phyloP scores from a whole-genome alignment of 176 grass and related monocot species.

The Musa beccarii region DNA sequence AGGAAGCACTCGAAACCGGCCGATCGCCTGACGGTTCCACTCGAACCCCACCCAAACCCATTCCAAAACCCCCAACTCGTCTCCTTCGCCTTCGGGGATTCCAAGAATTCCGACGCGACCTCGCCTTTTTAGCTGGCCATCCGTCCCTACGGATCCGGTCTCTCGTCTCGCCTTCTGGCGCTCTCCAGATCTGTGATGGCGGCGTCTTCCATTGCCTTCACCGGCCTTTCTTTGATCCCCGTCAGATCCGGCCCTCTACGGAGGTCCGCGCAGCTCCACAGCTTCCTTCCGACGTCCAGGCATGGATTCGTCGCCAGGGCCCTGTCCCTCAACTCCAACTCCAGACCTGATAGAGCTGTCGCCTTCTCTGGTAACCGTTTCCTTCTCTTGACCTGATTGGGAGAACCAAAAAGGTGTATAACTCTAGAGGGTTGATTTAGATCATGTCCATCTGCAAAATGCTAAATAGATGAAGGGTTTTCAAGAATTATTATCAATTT shows the following conservation, averaged over 20 bases:
- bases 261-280: slow-evolving; percentile 8
- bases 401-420: no score
- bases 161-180: not conserved
- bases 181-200: slow-evolving; percentile 29
- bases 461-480: not conserved
- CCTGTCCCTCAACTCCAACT: not conserved
- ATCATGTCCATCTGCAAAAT: no score
- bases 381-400: not conserved
- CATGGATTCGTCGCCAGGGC: not conserved
- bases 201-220: slow-evolving; percentile 17
- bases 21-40: no score
- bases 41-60: no score
- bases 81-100: no score
- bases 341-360: not conserved
- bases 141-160: not conserved
- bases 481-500: not conserved
- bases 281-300: not conserved
- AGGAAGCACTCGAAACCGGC: no score
- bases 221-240: slow-evolving; percentile 7
- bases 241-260: not conserved
- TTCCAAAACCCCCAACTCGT: no score
- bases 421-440: no score
- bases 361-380: slow-evolving; percentile 20
- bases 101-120: not conserved
- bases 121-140: not conserved